Conservation (phyloP, 495 filamentous ascomycete genomes). For the Neurospora sp. region DNA sequence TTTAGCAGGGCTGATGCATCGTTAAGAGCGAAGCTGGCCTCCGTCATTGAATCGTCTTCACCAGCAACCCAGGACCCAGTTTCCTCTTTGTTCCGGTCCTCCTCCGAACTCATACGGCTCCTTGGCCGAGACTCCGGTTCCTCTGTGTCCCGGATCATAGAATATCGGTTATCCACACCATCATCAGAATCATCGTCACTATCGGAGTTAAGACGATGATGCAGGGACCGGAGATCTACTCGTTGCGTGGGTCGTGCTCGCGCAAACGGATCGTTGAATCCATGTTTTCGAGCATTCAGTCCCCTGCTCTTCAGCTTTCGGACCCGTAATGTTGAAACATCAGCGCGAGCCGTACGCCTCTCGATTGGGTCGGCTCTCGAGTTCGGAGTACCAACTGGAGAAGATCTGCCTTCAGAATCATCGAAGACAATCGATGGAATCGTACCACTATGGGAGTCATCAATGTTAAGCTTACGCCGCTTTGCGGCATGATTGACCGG, state of each 20-base stretch:
- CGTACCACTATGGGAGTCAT: slow-evolving; percentile 49
- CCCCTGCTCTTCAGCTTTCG: slow-evolving; percentile 51
- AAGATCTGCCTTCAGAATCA: slow-evolving; percentile 47
- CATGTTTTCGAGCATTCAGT: slow-evolving; percentile 50
- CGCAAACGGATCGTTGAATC: slow-evolving; percentile 69
- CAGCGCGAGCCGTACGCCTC: slow-evolving; percentile 39
- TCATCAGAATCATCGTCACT: slow-evolving; percentile 49
- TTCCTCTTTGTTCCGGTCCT: slow-evolving; percentile 56
- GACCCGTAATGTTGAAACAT: slow-evolving; percentile 59
- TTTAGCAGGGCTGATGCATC: slow-evolving; percentile 37
- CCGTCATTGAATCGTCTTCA: slow-evolving; percentile 48
- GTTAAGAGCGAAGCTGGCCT: slow-evolving; percentile 38
- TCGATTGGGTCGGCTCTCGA: slow-evolving; percentile 49
- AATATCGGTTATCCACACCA: slow-evolving; percentile 34
- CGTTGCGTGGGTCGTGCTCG: slow-evolving; percentile 48
- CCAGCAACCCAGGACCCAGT: slow-evolving; percentile 31
- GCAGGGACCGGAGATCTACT: slow-evolving; percentile 39
- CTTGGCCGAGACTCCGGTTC: slow-evolving; percentile 72
- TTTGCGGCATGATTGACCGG: slow-evolving; percentile 66
- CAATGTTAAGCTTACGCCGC: slow-evolving; percentile 65
- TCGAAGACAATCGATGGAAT: slow-evolving; percentile 28
- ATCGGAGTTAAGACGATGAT: slow-evolving; percentile 43
- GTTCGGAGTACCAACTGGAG: slow-evolving; percentile 54
- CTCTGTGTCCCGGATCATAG: slow-evolving; percentile 62
- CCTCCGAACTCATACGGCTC: slow-evolving; percentile 64